phyloP scores from a whole-genome alignment of 345 rosid species.

The Linum usitatissimum region DNA sequence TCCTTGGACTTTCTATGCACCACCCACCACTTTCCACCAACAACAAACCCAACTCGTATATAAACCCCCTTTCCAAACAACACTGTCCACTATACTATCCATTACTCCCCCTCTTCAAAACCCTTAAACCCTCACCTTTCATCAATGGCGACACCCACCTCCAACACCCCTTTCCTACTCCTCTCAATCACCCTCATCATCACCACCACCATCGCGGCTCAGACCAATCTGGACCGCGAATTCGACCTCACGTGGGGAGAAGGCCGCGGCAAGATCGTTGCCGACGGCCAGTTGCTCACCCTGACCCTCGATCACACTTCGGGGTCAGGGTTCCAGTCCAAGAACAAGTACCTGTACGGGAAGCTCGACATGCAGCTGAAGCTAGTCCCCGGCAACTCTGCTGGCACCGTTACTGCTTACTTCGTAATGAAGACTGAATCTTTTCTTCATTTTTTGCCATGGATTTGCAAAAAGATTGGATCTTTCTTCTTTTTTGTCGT shows the following conservation, averaged over 20 bases:
- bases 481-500: not conserved
- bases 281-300: not conserved
- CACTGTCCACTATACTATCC: no score
- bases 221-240: not conserved
- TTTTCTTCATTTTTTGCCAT: not conserved
- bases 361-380: slow-evolving; percentile 1
- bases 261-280: not conserved
- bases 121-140: no score
- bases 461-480: not conserved
- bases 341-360: not conserved
- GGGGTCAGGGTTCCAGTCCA: slow-evolving; percentile 2
- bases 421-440: not conserved
- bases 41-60: no score
- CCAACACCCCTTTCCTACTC: no score
- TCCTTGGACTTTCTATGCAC: no score
- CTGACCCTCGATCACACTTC: not conserved
- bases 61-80: no score
- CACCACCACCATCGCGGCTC: no score
- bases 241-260: not conserved
- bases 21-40: no score
- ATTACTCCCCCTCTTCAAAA: no score
- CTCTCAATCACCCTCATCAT: no score
- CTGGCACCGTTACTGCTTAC: not conserved
- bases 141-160: no score
- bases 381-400: not conserved